phyloP scores from a whole-genome alignment of 305 asterid genomes.

The Striga hermonthica region DNA sequence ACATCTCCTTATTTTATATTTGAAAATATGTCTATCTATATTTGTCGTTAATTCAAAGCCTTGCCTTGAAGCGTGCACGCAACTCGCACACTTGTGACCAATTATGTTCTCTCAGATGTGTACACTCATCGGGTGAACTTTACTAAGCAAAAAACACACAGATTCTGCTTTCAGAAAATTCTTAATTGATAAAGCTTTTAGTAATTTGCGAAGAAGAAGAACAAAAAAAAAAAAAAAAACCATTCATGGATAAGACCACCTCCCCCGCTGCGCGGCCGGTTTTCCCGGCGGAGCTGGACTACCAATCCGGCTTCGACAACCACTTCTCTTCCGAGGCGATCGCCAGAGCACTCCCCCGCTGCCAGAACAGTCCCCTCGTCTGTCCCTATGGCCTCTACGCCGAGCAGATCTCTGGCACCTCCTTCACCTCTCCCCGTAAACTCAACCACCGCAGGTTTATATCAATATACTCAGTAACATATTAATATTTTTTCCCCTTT shows the following conservation, averaged over 20 bases:
- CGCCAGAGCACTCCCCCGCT: constrained; percentile 72
- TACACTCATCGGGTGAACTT: too few species aligned
- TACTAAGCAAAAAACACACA: too few species aligned
- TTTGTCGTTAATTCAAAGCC: too few species aligned
- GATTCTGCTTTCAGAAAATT: too few species aligned
- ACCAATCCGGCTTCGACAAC: constrained; percentile 81
- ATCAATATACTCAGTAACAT: not conserved
- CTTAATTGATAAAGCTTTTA: too few species aligned
- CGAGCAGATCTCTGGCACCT: constrained; percentile 94
- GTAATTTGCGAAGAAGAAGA: too few species aligned
- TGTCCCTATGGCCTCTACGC: constrained; percentile 95
- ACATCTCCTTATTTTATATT: too few species aligned
- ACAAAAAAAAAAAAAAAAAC: constrained; percentile 8
- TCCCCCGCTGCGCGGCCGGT: constrained; percentile 32
- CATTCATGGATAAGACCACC: constrained; percentile 24
- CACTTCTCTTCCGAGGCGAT: constrained; percentile 82
- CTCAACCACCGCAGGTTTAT: constrained; percentile 73
- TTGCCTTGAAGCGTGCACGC: too few species aligned
- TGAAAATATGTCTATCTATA: too few species aligned
- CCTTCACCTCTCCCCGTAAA: constrained; percentile 94
- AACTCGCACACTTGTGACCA: too few species aligned
- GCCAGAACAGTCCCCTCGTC: constrained; percentile 79
- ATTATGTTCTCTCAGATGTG: too few species aligned
- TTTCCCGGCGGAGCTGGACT: constrained; percentile 48
- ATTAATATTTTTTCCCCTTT: not conserved